Percentiles rank a stretch among this genome's conserved stretches.
phyloP scores from a whole-genome alignment of 495 filamentous ascomycete species.

The Usnea hakonensis region DNA sequence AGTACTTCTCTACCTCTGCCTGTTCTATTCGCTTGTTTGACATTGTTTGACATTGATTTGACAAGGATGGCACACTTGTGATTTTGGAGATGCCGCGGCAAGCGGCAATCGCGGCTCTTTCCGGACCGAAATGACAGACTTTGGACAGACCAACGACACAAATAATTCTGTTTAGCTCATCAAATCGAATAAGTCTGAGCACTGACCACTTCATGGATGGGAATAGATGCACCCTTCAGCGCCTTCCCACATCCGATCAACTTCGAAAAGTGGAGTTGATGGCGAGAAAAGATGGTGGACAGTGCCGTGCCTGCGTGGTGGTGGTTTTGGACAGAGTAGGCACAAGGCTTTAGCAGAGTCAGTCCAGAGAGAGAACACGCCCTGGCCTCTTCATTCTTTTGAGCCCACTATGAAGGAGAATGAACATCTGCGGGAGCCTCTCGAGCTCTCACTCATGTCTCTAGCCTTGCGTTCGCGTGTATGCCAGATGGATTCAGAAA shows the following conservation, averaged over 20 bases:
- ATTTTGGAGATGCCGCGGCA: neutral
- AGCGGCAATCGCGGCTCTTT: neutral
- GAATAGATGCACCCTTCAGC: no score
- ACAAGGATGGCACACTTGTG: neutral
- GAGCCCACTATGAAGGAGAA: neutral
- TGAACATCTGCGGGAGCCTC: neutral
- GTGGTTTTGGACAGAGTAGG: neutral
- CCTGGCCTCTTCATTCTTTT: neutral
- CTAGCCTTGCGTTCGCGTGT: neutral
- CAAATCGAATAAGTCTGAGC: no score
- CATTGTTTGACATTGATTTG: constrained; percentile 40
- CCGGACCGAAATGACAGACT: neutral
- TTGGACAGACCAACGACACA: no score
- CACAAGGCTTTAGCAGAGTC: neutral
- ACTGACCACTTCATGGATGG: no score
- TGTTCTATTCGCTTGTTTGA: constrained; percentile 80
- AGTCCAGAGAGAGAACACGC: neutral
- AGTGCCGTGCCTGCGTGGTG: neutral
- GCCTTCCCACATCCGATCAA: no score
- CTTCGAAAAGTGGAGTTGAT: no score
- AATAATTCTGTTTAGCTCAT: no score
- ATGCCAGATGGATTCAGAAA: neutral
- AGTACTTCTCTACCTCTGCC: constrained; percentile 95
- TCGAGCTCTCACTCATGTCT: neutral
- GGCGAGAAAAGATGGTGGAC: no score